Conservation (phyloP, 495 filamentous ascomycete genomes). For the Clavariopsis aquatica region DNA sequence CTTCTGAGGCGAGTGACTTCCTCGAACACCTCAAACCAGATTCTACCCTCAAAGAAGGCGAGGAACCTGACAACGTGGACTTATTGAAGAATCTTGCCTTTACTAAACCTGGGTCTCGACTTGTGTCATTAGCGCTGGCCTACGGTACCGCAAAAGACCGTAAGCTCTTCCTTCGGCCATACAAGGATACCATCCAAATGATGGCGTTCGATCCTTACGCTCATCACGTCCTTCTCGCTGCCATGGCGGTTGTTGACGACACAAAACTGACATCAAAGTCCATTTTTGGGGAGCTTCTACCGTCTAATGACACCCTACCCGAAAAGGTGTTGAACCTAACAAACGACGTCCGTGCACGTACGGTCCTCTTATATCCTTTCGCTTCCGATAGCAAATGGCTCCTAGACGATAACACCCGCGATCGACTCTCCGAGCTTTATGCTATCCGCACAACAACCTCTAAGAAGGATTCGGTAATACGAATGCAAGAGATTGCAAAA, state of each 20-base stretch:
- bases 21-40: conserved; percentile 88
- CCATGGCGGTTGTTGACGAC: conserved; percentile 90
- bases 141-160: conserved; percentile 88
- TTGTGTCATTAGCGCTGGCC: conserved; percentile 79
- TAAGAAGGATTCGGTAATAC: conserved; percentile 80
- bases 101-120: conserved; percentile 79
- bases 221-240: conserved; percentile 77
- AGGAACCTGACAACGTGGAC: conserved; percentile 58
- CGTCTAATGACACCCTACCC: conserved; percentile 55
- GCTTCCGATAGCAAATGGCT: conserved; percentile 70
- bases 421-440: conserved; percentile 61
- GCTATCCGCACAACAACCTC: conserved; percentile 53
- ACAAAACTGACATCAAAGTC: conserved; percentile 83
- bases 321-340: conserved; percentile 65
- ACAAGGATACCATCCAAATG: conserved; percentile 78
- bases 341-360: conserved; percentile 70
- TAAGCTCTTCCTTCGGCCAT: conserved; percentile 80
- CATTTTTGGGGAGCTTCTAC: conserved; percentile 72
- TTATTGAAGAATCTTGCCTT: conserved; percentile 93
- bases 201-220: conserved; percentile 78
- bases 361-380: conserved; percentile 81
- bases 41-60: conserved; percentile 54
- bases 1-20: conserved; percentile 79
- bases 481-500: conserved; percentile 73
- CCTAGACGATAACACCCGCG: conserved; percentile 47